Conservation (phyloP, 2,329 filamentous ascomycete species). For the Plectosphaerella sp. region DNA sequence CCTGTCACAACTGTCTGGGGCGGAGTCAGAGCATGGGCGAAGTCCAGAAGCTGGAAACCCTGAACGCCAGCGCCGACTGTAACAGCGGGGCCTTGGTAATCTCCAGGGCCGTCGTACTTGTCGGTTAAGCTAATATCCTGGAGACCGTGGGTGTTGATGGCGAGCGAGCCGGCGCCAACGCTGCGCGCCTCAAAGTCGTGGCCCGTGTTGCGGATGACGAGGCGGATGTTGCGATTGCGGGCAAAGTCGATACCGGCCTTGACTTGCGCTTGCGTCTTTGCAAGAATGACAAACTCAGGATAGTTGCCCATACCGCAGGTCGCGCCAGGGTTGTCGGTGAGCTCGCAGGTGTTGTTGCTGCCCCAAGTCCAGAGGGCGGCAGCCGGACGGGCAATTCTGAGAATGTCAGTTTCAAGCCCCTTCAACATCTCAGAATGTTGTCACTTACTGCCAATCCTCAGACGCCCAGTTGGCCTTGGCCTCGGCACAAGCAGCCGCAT, state of each 20-base stretch:
- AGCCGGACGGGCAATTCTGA: too few relatives aligned
- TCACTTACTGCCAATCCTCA: conserved; percentile 15
- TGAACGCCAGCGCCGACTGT: conserved; percentile 9
- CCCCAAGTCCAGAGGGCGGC: background rate
- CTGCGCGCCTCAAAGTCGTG: conserved; percentile 34
- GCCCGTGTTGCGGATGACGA: conserved; percentile 44
- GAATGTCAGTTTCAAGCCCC: too few relatives aligned
- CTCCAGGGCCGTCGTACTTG: too few relatives aligned
- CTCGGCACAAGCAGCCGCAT: conserved; percentile 30
- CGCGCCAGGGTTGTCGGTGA: conserved; percentile 18
- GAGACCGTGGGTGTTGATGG: conserved; percentile 20
- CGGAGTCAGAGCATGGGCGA: too few relatives aligned
- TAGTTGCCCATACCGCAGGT: conserved; percentile 29
- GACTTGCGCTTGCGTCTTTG: conserved; percentile 1
- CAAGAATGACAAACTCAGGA: conserved; percentile 15
- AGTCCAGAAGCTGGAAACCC: background rate
- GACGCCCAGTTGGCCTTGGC: conserved; percentile 21
- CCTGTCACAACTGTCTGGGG: too few relatives aligned
- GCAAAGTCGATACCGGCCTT: conserved; percentile 27
- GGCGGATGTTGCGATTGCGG: conserved; percentile 32
- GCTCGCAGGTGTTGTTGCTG: background rate
- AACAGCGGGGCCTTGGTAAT: conserved; percentile 18
- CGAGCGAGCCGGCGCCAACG: conserved; percentile 26
- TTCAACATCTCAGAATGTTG: background rate
- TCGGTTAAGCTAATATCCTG: background rate